Percentiles rank a stretch among this genome's conserved stretches.
Evolutionary conservation across 2,329 filamentous ascomycete species (phyloP).

Genomic region (Aureobasidium melanogenum): DNA sequence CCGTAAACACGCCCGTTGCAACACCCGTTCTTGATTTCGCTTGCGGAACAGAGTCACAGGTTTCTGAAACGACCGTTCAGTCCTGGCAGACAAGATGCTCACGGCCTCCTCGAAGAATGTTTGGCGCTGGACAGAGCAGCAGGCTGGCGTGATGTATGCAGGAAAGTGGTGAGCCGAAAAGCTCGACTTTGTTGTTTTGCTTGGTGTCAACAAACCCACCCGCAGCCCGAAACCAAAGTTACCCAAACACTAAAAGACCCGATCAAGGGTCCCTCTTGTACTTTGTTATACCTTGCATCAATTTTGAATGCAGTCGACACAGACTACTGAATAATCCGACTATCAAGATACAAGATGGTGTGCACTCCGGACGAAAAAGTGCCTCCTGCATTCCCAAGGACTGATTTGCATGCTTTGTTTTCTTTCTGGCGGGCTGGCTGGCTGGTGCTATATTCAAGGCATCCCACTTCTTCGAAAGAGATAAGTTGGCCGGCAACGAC

Average conservation of each 20-base stretch:
- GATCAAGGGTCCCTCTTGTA: neutral
- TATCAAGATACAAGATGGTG: neutral
- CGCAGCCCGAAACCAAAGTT: conserved; percentile 8
- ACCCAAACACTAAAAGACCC: neutral
- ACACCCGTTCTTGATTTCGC: conserved; percentile 10
- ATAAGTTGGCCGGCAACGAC: neutral
- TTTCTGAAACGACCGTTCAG: neutral
- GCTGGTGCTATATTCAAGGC: neutral
- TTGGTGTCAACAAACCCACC: conserved; percentile 11
- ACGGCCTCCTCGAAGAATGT: neutral
- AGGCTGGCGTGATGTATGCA: conserved; percentile 7
- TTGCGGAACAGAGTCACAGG: neutral
- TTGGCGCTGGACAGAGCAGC: conserved; percentile 2
- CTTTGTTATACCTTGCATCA: neutral
- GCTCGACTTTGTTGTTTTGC: conserved; percentile 8
- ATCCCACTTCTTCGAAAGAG: neutral
- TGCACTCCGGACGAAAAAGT: neutral
- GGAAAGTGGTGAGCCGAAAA: conserved; percentile 7
- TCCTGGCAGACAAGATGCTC: neutral
- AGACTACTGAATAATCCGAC: neutral
- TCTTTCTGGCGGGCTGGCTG: neutral
- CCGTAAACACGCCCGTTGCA: conserved; percentile 11
- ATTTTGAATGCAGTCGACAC: neutral
- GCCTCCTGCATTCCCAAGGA: neutral
- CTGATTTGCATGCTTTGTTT: conserved; percentile 1